Evolutionary conservation across 768 basidiomycete genomes (phyloP), one percentile per base, ranked within the genome.

Genomic region (Gautieria morchelliformis): DNA sequence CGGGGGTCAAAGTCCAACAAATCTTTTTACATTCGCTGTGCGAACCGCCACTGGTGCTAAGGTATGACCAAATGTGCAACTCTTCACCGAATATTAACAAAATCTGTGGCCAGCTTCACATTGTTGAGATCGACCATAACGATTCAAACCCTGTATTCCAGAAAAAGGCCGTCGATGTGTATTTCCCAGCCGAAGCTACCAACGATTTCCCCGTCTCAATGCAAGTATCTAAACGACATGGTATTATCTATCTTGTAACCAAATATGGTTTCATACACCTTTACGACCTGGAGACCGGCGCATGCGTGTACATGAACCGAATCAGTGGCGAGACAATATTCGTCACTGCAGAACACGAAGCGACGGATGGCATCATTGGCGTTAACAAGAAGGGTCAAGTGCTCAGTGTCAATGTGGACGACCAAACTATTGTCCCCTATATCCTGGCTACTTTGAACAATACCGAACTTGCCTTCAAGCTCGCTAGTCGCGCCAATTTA

Each of bases 371-470:
- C 75, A 96, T 99, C 70, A 92, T 99, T 61, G 95, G 95, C 63
- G 93, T 99, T 67, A 99, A 99, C 82, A 91, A 95, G 80, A 98
- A 98, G 74, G 96, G 96, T 33, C 96, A 99, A 71, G 93, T 97
- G 17, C 79, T 99, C 56, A 93, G 91, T 64, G 96, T 99, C 61
- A 93, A 87, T 62, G 87, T 98, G 62, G 96, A 99, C 70, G 96
- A 98, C 67, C 84, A 91, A 66, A 93, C 93, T 19, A 84, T 98
- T 66, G 84, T 99, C 62, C 95, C 95, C 3, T 99, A 98, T 71
- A 89, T 96, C 62, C 77, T 97, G 60, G 83, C 82, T 48, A 92
- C 89, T 5, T 81, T 98, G 66, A 97, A 96, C 77, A 97, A 98
- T 72, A 88, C 92, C 56, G 94, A 96, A 61, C 87, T 99, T 53